Evolutionary conservation across 2,329 filamentous ascomycete species (phyloP).

Genomic region (Pseudocercospora macadamiae): DNA sequence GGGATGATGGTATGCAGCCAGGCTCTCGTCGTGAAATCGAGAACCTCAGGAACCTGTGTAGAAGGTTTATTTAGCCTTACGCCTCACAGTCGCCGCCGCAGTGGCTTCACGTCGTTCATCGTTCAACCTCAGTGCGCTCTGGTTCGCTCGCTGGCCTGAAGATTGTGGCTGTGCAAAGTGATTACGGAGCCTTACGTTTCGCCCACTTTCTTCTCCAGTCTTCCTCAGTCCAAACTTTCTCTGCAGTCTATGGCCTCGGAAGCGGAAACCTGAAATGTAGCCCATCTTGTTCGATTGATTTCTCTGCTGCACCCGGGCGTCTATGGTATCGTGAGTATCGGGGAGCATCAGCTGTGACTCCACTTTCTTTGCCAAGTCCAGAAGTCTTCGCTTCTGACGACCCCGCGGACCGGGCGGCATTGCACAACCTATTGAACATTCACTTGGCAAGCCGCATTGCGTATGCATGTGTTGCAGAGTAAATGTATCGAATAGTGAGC

Average conservation of each 20-base stretch:
- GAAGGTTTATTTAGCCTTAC: neutral
- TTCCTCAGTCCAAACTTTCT: constrained; percentile 2
- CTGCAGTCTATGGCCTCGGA: neutral
- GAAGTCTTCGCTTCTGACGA: neutral
- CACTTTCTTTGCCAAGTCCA: neutral
- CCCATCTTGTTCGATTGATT: neutral
- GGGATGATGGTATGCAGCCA: neutral
- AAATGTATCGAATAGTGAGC: too few relatives aligned
- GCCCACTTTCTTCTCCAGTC: neutral
- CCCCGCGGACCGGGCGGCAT: neutral
- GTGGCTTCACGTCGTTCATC: neutral
- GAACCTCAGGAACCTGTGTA: neutral
- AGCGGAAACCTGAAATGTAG: constrained; percentile 2
- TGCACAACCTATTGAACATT: too few relatives aligned
- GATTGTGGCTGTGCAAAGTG: neutral
- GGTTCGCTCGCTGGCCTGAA: neutral
- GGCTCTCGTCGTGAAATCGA: neutral
- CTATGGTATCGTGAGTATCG: too few relatives aligned
- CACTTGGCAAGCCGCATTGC: too few relatives aligned
- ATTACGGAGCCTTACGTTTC: neutral
- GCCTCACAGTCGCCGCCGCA: neutral
- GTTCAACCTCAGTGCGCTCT: neutral
- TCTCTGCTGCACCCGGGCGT: neutral
- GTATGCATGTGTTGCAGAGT: too few relatives aligned
- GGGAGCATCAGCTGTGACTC: neutral